phyloP scores from a whole-genome alignment of 139 green algal genomes.

The Chlorella sp. region DNA sequence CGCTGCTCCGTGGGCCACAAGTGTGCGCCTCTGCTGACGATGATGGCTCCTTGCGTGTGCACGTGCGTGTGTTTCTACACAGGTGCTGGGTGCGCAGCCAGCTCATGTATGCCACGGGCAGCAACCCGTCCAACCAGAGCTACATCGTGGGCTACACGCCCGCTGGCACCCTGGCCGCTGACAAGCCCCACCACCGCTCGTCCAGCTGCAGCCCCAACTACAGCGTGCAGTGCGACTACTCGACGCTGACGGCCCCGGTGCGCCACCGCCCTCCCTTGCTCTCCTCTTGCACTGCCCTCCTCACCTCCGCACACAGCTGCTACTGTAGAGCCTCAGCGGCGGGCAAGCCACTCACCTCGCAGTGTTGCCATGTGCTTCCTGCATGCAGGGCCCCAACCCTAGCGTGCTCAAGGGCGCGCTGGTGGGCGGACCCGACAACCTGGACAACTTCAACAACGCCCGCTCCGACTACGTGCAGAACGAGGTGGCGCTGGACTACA shows the following conservation, averaged over 20 bases:
- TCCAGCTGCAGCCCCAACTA: neutral
- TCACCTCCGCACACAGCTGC: too few species aligned
- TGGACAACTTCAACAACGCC: constrained; percentile 23
- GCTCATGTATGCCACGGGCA: neutral
- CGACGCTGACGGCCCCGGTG: too few species aligned
- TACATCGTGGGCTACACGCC: neutral
- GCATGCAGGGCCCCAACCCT: neutral
- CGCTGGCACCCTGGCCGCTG: neutral
- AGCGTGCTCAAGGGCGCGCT: constrained; percentile 40
- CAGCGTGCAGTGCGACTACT: neutral
- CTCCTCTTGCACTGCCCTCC: too few species aligned
- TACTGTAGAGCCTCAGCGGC: too few species aligned
- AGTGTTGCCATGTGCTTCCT: too few species aligned
- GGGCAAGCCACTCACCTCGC: too few species aligned
- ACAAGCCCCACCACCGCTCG: neutral
- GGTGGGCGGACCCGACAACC: constrained; percentile 44
- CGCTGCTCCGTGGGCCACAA: too few species aligned
- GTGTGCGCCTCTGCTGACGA: too few species aligned
- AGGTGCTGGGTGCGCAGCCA: neutral
- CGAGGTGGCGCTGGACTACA: constrained; percentile 44
- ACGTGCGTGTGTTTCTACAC: too few species aligned
- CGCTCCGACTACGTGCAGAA: constrained; percentile 19
- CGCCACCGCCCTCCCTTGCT: too few species aligned
- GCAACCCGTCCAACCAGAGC: neutral
- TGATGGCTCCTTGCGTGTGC: too few species aligned